These are phyloP conservation scores for Amanita rimosa DNA, from an alignment of 768 basidiomycete species.

Conservation along the genomic window DNA sequence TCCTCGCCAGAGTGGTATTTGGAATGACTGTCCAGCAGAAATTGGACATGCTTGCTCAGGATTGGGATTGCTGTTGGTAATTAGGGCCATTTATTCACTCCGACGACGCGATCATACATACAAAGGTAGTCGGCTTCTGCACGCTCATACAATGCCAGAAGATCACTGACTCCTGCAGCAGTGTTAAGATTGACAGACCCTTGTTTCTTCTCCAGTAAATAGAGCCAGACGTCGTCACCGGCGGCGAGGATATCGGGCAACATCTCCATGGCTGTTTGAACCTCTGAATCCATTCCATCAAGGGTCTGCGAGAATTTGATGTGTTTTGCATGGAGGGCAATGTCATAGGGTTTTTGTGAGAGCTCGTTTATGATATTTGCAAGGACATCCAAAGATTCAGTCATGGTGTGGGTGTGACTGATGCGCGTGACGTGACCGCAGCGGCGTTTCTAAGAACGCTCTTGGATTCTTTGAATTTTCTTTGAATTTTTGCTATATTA, in stretches of 20 bases:
- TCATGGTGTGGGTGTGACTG: conserved; percentile 22
- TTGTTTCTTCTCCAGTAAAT: conserved; percentile 46
- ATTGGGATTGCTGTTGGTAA: conserved; percentile 55
- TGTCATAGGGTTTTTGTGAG: conserved; percentile 46
- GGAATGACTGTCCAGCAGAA: conserved; percentile 34
- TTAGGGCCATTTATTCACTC: not conserved
- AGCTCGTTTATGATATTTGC: conserved; percentile 47
- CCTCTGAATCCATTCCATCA: conserved; percentile 47
- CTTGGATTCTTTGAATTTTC: not conserved
- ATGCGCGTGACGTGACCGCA: not conserved
- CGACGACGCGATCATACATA: conserved; percentile 26
- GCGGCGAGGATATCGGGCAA: conserved; percentile 50
- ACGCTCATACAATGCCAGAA: conserved; percentile 49
- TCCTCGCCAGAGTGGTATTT: conserved; percentile 26
- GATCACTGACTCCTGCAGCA: conserved; percentile 35
- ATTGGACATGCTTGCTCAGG: conserved; percentile 55
- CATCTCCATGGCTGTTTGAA: conserved; percentile 54
- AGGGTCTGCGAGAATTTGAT: conserved; percentile 47
- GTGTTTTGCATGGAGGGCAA: conserved; percentile 57
- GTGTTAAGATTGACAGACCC: conserved; percentile 40
- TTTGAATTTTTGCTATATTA: not conserved
- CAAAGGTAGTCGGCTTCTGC: conserved; percentile 76
- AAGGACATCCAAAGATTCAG: conserved; percentile 52
- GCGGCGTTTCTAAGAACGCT: not conserved
- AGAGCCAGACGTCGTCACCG: conserved; percentile 66